Base-by-base conservation (phyloP, 2,329 filamentous ascomycete species). In the Phialemoniopsis sp. region DNA sequence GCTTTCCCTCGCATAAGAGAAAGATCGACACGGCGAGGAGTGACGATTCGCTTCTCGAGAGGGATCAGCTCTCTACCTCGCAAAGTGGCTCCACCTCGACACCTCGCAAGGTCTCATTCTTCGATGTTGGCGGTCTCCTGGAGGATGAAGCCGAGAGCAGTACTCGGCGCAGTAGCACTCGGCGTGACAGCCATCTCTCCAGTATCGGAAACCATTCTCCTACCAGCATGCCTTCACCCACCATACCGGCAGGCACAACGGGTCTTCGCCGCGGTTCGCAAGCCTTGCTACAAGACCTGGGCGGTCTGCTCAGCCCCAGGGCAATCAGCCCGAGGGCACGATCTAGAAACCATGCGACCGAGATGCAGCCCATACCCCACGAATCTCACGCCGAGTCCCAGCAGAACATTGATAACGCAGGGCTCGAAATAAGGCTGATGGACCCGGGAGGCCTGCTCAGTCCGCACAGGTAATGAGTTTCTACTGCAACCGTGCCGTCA, bases 111-210 rank as follows among this genome's bases (percentile, higher is more conserved):
- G 78, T 93, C 5, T 88, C 87, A 0, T 91, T 95, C 58, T 89
- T 91, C 51, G 90, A 95, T 49, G 83, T 89, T 2, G 89, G 89
- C 16, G 87, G 87, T 1, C 64, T 95, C 0, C 66, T 94, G 5
- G 71, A 70, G 14, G 72, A 72, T 46, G 62, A 57, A 29, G 49
- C 37, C 41, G 44, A 45, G 10, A 42, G 38, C 26, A 46, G 35
- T 29, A 26, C 21, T 10, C 21, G 21, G 10, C 46, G 18, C 17
- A 39, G 30, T 14, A 32, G 36, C 13, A 55, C 60, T 35, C 56
- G 62, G 31, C 60, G 64, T 10, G 63, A 64, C 21, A 74, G 70
- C 45, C 58, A 57, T 40, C 59, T 60, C 16, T 72, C 69, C 5
- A 64, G 60, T 34, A 46, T 15, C 15, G 30, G 36, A 62, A 67